A percentile compares a stretch with the other conserved stretches of the same genome.
These are phyloP conservation scores for Kurtzmaniella quercitrusa DNA, from an alignment of 1,139 yeast genomes.

Conservation along the genomic window DNA sequence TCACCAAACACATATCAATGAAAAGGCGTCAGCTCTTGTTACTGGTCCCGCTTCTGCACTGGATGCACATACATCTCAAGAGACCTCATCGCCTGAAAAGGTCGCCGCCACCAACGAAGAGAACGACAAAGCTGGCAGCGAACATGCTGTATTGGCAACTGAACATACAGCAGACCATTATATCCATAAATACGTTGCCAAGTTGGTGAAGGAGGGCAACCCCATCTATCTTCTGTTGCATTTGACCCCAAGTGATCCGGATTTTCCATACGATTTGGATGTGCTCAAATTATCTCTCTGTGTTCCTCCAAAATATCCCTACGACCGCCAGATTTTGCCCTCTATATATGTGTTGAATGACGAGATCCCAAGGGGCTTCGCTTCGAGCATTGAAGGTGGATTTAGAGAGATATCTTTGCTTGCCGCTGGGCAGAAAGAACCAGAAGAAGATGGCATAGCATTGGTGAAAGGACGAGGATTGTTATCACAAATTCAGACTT, in stretches of 20 bases:
- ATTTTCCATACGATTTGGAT: constrained; percentile 64
- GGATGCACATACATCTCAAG: neutral
- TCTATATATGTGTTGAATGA: constrained; percentile 52
- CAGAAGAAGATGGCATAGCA: constrained; percentile 19
- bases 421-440: constrained; percentile 11
- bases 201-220: constrained; percentile 5
- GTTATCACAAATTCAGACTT: constrained; percentile 47
- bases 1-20: neutral
- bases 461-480: constrained; percentile 47
- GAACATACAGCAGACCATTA: constrained; percentile 1
- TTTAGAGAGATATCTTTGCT: constrained; percentile 39
- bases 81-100: neutral
- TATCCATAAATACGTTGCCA: constrained; percentile 3
- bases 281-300: constrained; percentile 46
- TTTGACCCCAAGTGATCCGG: constrained; percentile 64
- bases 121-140: too few relatives aligned
- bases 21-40: too few relatives aligned
- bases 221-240: constrained; percentile 30
- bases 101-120: neutral
- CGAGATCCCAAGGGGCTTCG: constrained; percentile 70
- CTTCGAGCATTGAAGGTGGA: constrained; percentile 63
- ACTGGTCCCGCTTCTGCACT: neutral
- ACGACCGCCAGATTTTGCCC: constrained; percentile 26
- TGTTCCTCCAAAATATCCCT: constrained; percentile 57
- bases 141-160: too few relatives aligned